phyloP scores from a whole-genome alignment of 768 basidiomycete species.

The Heimioporus sp. region DNA sequence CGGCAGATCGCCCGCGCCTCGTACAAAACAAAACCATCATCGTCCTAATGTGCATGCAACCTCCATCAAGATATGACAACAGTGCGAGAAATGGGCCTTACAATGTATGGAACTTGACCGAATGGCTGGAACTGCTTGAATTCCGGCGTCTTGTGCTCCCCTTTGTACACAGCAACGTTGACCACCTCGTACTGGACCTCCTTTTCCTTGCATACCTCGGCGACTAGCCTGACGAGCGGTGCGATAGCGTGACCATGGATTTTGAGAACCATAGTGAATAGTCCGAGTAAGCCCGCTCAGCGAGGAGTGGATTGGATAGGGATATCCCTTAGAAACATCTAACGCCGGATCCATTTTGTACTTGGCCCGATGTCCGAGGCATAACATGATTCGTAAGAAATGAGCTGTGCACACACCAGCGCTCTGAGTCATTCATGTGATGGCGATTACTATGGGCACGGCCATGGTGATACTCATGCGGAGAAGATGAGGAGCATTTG shows the following conservation, averaged over 20 bases:
- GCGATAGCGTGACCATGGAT: conserved; percentile 39
- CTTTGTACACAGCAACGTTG: conserved; percentile 30
- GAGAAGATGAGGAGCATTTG: too few species aligned
- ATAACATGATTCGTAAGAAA: background rate
- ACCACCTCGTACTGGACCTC: conserved; percentile 38
- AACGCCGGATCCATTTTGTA: conserved; percentile 2
- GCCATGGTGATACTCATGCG: too few species aligned
- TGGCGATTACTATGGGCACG: background rate
- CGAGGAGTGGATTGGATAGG: background rate
- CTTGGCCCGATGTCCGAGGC: background rate
- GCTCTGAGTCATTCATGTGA: background rate
- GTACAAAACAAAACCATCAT: conserved; percentile 32
- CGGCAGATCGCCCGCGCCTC: conserved; percentile 29
- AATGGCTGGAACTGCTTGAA: conserved; percentile 37
- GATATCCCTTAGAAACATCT: too few species aligned
- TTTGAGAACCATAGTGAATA: conserved; percentile 40
- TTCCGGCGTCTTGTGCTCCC: conserved; percentile 34
- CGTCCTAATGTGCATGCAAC: conserved; percentile 13
- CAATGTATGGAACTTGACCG: conserved; percentile 37
- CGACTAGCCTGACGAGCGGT: conserved; percentile 41
- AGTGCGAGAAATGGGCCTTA: background rate
- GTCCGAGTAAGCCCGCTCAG: background rate
- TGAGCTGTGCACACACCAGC: background rate
- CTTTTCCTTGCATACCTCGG: conserved; percentile 37
- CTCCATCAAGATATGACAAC: background rate